Conservation (phyloP, 768 basidiomycete genomes). For the Mycena leptocephala region DNA sequence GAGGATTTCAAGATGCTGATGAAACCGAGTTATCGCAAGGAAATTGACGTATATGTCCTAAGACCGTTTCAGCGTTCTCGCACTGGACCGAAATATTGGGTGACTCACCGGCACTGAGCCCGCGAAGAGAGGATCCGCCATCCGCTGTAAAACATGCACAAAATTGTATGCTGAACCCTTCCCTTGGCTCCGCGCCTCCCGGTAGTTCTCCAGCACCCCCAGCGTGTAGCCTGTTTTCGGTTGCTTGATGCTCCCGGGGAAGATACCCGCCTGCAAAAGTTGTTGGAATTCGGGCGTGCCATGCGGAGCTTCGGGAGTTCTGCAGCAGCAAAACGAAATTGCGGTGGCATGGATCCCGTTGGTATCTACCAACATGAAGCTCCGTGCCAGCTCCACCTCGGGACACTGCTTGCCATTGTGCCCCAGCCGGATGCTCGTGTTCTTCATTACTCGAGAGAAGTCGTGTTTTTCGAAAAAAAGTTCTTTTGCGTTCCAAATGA, state of each 20-base stretch:
- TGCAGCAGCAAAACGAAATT: constrained; percentile 22
- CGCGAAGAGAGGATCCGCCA: constrained; percentile 25
- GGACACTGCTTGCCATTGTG: constrained; percentile 22
- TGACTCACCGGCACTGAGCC: constrained; percentile 19
- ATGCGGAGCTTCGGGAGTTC: background rate
- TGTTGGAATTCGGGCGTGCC: constrained; percentile 24
- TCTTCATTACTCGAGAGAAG: constrained; percentile 17
- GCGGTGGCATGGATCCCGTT: constrained; percentile 33
- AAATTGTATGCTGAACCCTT: constrained; percentile 25
- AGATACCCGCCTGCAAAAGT: constrained; percentile 17
- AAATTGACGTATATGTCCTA: constrained; percentile 26
- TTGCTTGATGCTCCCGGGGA: constrained; percentile 15
- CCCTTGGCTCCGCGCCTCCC: constrained; percentile 16
- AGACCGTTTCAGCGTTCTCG: background rate
- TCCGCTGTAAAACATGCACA: constrained; percentile 22
- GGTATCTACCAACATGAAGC: constrained; percentile 21
- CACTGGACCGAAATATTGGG: too few relatives aligned
- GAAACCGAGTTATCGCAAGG: constrained; percentile 5
- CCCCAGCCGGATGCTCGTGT: background rate
- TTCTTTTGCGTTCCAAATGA: constrained; percentile 11
- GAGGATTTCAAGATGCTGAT: constrained; percentile 8
- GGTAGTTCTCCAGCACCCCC: constrained; percentile 14
- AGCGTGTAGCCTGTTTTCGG: constrained; percentile 26
- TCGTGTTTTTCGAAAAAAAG: constrained; percentile 2
- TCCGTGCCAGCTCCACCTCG: background rate